Conservation (phyloP, 768 basidiomycete genomes). For the Tremella mesenterica region DNA sequence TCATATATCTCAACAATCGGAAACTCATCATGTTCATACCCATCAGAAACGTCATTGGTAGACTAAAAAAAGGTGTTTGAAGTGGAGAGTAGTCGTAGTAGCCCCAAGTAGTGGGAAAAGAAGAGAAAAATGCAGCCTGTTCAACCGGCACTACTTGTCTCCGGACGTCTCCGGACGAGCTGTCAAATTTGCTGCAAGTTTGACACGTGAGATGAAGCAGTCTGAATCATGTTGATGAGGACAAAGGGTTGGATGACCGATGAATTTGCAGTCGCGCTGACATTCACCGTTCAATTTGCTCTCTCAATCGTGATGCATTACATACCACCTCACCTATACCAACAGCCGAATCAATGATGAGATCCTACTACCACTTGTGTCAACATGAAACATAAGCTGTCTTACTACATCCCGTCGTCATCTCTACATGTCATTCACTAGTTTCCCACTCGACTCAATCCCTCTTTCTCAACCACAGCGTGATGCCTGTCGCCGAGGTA, state of each 20-base stretch:
- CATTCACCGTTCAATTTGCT: too few species aligned
- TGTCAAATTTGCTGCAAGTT: background rate
- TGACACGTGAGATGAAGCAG: too few species aligned
- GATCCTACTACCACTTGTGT: too few species aligned
- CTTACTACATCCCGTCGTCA: too few species aligned
- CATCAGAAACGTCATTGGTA: background rate
- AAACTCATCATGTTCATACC: background rate
- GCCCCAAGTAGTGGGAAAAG: too few species aligned
- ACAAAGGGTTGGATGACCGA: too few species aligned
- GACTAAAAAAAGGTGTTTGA: slow-evolving; percentile 3
- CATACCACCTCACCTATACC: too few species aligned
- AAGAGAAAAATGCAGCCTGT: slow-evolving; percentile 38
- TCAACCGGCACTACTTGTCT: slow-evolving; percentile 36
- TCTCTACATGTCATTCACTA: background rate
- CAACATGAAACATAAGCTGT: too few species aligned
- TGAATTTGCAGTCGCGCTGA: too few species aligned
- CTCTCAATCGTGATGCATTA: too few species aligned
- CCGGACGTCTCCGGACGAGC: background rate
- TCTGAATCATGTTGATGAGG: too few species aligned
- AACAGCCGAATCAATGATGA: too few species aligned
- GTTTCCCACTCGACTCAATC: slow-evolving; percentile 22
- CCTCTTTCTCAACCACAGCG: slow-evolving; percentile 18
- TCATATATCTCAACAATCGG: slow-evolving; percentile 1
- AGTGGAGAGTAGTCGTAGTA: slow-evolving; percentile 7
- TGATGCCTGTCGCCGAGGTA: slow-evolving; percentile 28